Evolutionary conservation across 2,329 filamentous ascomycete genomes (phyloP), one percentile per base, ranked within the genome.

Genomic region (Cladosporium halotolerans): DNA sequence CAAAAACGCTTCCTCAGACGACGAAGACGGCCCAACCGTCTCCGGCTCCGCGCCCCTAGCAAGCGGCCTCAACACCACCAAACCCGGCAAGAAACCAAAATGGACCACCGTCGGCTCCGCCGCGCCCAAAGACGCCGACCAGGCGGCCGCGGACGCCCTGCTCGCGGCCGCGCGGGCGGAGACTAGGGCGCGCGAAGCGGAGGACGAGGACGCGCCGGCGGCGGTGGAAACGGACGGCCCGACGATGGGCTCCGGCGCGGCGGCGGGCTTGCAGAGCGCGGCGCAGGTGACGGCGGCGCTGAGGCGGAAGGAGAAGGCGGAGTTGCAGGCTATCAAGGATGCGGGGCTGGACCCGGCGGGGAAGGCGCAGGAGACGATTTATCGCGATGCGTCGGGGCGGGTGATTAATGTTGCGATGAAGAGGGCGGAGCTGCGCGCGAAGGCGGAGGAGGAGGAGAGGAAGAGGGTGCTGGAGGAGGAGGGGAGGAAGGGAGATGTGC

Each of bases 321-420:
- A 90, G 62, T 73, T 71, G 52, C 69, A 71, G 52, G 72, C 74
- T 36, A 75, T 75, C 60, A 64, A 70, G 39, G 74, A 75, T 34
- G 72, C 72, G 13, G 75, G 74, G 2, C 66, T 72, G 40, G 69
- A 73, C 51, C 65, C 70, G 41, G 69, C 68, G 44, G 72, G 68
- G 0, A 68, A 72, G 54, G 80, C 81, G 32, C 80, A 85, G 63
- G 89, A 96, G 71, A 95, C 92, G 0, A 90, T 96, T 19, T 96
- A 97, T 69, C 87, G 93, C 62, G 93, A 99, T 71, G 93, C 95
- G 9, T 93, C 88, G 3, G 93, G 93, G 10, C 81, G 91, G n/a
- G 85, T 95, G 52, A 91, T 99, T 58, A 95, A 99, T 65, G 82
- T 97, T 19, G 84, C 85, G 14, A 89, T 96, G 86, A 89, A 89